Percentiles rank a stretch among this genome's conserved stretches.
Conservation (phyloP, 768 basidiomycete species). For the Amanita pallidorosea region DNA sequence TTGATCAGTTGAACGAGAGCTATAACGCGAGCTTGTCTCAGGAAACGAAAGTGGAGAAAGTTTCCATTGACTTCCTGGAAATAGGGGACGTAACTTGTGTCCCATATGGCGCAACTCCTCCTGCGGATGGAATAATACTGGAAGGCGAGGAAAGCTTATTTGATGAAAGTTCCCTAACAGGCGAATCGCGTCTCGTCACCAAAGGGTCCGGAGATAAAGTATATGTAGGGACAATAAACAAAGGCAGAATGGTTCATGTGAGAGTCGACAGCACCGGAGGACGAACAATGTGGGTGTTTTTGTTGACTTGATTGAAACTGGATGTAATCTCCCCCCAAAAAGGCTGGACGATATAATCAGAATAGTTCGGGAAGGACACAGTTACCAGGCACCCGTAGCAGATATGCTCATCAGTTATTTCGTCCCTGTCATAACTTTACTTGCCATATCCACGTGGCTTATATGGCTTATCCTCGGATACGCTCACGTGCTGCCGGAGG, state of each 20-base stretch:
- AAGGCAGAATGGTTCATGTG: constrained; percentile 46
- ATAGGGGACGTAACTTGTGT: constrained; percentile 72
- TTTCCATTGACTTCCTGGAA: constrained; percentile 59
- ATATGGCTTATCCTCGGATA: constrained; percentile 63
- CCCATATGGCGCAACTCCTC: constrained; percentile 60
- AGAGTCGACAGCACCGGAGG: constrained; percentile 52
- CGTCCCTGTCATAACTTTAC: constrained; percentile 65
- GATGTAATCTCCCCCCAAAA: background rate
- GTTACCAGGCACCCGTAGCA: constrained; percentile 61
- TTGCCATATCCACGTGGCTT: constrained; percentile 62
- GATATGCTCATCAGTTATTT: constrained; percentile 70
- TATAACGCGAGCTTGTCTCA: constrained; percentile 3
- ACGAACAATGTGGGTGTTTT: constrained; percentile 48
- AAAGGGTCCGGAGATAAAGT: constrained; percentile 57
- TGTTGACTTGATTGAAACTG: background rate
- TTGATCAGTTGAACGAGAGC: constrained; percentile 21
- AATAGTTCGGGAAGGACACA: constrained; percentile 71
- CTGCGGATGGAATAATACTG: constrained; percentile 63
- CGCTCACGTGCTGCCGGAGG: constrained; percentile 38
- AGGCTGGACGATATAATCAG: constrained; percentile 69
- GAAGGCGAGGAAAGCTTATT: constrained; percentile 37
- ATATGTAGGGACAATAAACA: constrained; percentile 72
- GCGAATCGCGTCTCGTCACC: constrained; percentile 54
- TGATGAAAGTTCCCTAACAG: constrained; percentile 81
- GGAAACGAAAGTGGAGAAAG: constrained; percentile 23